phyloP scores from a whole-genome alignment of 2,329 filamentous ascomycete species.

The Hansfordia pulvinata region DNA sequence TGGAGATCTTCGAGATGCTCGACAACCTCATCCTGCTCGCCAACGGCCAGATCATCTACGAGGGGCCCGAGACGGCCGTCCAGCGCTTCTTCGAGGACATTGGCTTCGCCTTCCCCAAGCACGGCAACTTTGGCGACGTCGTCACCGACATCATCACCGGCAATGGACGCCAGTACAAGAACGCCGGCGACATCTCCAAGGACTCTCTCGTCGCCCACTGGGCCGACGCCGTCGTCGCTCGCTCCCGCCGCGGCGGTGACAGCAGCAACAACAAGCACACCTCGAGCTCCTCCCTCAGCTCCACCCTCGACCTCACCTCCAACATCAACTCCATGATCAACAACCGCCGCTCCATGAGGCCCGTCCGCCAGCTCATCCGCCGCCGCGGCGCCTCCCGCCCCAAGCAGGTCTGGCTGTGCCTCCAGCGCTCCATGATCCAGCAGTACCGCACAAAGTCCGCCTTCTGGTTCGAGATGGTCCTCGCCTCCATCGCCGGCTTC shows the following conservation, averaged over 20 bases:
- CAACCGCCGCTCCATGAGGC: constrained; percentile 19
- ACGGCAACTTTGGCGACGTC: constrained; percentile 40
- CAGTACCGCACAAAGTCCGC: constrained; percentile 37
- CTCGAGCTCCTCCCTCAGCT: constrained; percentile 9
- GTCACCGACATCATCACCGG: constrained; percentile 50
- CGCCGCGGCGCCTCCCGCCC: constrained; percentile 32
- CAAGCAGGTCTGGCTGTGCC: constrained; percentile 38
- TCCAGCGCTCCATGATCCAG: constrained; percentile 37
- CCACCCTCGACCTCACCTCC: constrained; percentile 15
- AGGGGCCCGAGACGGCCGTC: constrained; percentile 28
- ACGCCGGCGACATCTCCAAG: constrained; percentile 28
- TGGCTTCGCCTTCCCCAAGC: constrained; percentile 34
- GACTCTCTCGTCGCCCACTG: constrained; percentile 35
- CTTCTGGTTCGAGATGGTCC: constrained; percentile 39
- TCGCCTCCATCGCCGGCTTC: constrained; percentile 35
- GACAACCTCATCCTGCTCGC: constrained; percentile 42
- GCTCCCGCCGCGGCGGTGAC: constrained; percentile 13
- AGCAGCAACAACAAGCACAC: constrained; percentile 9
- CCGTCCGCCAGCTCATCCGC: constrained; percentile 30
- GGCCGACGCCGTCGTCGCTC: too few species aligned
- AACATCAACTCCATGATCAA: constrained; percentile 17
- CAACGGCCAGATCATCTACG: constrained; percentile 40
- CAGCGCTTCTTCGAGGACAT: constrained; percentile 35
- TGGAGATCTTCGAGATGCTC: constrained; percentile 43
- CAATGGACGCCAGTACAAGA: constrained; percentile 36